A percentile compares a stretch with the other conserved stretches of the same genome.
Evolutionary conservation across 2,329 filamentous ascomycete species (phyloP).

Genomic region (Trichoderma sp.): DNA sequence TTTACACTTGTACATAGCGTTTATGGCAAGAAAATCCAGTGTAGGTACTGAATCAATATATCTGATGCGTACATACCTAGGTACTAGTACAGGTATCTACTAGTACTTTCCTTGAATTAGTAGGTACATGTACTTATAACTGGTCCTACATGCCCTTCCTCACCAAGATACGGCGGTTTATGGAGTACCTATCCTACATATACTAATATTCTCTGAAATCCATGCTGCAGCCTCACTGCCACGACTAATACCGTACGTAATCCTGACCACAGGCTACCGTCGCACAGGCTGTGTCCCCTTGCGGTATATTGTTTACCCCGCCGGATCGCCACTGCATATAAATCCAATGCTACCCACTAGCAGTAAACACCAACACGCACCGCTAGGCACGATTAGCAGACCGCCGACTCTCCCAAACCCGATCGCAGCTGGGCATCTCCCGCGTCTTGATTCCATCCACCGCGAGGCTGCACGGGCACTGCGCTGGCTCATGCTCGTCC

Average conservation of each 20-base stretch:
- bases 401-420: conserved; percentile 3
- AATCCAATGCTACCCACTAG: background rate
- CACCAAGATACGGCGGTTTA: too few species aligned
- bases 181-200: too few species aligned
- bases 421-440: background rate
- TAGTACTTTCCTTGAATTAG: too few species aligned
- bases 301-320: conserved; percentile 20
- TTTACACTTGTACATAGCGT: too few species aligned
- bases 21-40: too few species aligned
- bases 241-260: background rate
- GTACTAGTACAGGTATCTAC: too few species aligned
- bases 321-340: conserved; percentile 11
- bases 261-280: background rate
- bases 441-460: background rate
- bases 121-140: too few species aligned
- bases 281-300: background rate
- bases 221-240: background rate
- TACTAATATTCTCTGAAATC: background rate
- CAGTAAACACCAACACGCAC: background rate
- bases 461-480: background rate
- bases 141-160: background rate
- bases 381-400: conserved; percentile 10
- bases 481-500: background rate
- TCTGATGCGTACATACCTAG: too few species aligned
- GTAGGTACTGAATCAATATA: too few species aligned